A percentile compares a stretch with the other conserved stretches of the same genome.
phyloP scores from a whole-genome alignment of 2,329 filamentous ascomycete genomes.

The Talaromyces sp. region DNA sequence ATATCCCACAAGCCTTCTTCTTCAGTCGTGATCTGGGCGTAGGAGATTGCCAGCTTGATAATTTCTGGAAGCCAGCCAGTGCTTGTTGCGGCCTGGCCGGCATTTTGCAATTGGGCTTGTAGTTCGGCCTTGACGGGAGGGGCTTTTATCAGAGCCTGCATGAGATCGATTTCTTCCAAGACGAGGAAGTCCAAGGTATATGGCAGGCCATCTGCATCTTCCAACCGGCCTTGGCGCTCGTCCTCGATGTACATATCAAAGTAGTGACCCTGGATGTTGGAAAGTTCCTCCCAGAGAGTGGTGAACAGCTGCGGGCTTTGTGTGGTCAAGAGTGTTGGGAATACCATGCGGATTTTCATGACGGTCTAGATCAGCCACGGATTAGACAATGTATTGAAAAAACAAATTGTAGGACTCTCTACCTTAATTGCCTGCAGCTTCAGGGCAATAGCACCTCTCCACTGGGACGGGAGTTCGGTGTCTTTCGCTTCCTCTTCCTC shows the following conservation, averaged over 20 bases:
- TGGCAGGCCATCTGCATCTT: conserved; percentile 85
- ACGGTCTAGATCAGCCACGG: conserved; percentile 56
- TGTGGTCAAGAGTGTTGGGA: conserved; percentile 73
- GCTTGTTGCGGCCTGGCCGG: conserved; percentile 55
- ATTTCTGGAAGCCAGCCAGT: conserved; percentile 82
- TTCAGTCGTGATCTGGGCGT: conserved; percentile 84
- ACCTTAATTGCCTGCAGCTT: conserved; percentile 89
- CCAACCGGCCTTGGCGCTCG: conserved; percentile 79
- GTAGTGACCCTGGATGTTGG: conserved; percentile 66
- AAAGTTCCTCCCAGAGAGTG: conserved; percentile 84
- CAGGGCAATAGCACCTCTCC: conserved; percentile 77
- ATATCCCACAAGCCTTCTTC: conserved; percentile 96
- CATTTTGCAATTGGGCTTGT: conserved; percentile 66
- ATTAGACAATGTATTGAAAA: conserved; percentile 13
- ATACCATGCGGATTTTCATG: conserved; percentile 80
- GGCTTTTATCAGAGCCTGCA: conserved; percentile 85
- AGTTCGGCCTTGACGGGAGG: conserved; percentile 85
- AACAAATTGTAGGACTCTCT: conserved; percentile 13
- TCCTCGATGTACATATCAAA: conserved; percentile 80
- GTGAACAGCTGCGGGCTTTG: conserved; percentile 81
- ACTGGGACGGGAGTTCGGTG: conserved; percentile 56
- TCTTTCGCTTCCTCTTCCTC: conserved; percentile 57
- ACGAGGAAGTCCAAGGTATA: conserved; percentile 93
- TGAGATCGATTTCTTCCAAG: conserved; percentile 88
- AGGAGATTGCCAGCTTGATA: conserved; percentile 77